Evolutionary conservation across 1,139 yeast species (phyloP), one percentile per base, ranked within the genome.

Genomic region (Zygoascus hellenicus): DNA sequence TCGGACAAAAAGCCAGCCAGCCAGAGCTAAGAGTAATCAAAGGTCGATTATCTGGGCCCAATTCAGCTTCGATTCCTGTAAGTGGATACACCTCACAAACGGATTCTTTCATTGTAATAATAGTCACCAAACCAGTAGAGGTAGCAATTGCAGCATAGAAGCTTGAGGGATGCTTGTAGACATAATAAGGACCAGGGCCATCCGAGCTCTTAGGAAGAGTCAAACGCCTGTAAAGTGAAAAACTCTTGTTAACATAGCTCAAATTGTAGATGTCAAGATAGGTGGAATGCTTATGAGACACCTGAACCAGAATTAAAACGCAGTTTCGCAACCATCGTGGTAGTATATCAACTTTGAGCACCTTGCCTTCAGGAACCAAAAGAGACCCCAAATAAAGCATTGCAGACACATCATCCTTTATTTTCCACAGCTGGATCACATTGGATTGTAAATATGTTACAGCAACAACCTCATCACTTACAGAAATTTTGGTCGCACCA

Each of bases 1-100:
- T 42, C 4, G 61, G 60, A 9, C 53, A 48, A 22, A 48, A 50
- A 4, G 53, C 63, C 26, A 61, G 49, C 65, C 65, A 61, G 15
- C 64, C 44, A 11, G 58, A 64, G 30, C 49, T 45, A 2, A 61
- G 19, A 45, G 55, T 61, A 16, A 61, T 46, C 14, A 61, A 46
- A 1, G 64, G 64, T 36, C 44, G 26, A 13, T 60, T 60, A 26
- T 58, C 57, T 2, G 57, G 26, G 16, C 46, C 51, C 26, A 47
- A 32, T 5, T 45, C 51, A 2, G 59, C 54, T 39, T 57, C 59
- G 22, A 61, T 45, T 9, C 60, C 62, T 3, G 59, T 48, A 7
- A 59, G 43, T 5, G 56, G 51, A 9, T 55, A 34, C 3, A 55
- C 52, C n/a, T 16, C 19, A n/a, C n/a, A 19, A 19, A 2, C 10